Base-by-base conservation (phyloP, 257 asterid genomes). In the Solanum paucissectum region DNA sequence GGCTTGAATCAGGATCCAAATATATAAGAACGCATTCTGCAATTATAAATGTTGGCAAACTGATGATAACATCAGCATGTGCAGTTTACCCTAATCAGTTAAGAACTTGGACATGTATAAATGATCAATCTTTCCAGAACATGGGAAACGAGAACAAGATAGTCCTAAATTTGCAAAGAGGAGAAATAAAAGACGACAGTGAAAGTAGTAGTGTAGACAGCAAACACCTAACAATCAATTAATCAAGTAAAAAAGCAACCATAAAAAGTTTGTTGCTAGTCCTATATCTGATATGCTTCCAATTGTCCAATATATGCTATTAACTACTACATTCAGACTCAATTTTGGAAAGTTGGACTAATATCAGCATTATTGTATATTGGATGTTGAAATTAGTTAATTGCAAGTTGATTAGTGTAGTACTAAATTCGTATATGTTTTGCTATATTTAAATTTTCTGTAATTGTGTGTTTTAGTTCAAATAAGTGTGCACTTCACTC, bases 11-110 rank as follows among this genome's bases (percentile, higher is more conserved):
- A 37, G 99, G 99, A 90, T 96, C 95, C 90, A 97, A 83, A 95
- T 97, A 96, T 92, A 97, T 97, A 36, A 97, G 94, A 86, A 97
- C 99, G 77, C 99, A 97, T 93, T 97, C 99, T 97, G 99, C 99
- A 92, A 97, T 97, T 93, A 96, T 96, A 91, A 97, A 94, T 89
- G 99, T 96, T 75, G 99, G 99, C 98, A 95, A 93, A 92, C 99
- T 97, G 99, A 94, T 92, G 92, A 91, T 66, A 90, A 92, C 91
- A 93, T 95, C 93, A 96, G 99, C 89, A 91, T 87, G 86, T 73
- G 89, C 88, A 42, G 46, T 46, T 88, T 74, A 58, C 33, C 68
- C 27, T 18, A 23, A 85, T 68, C 82, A 72, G 52, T 84, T n/a
- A 86, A 49, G 69, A 86, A 72, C 84, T 42, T 77, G 69, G 83